phyloP scores from a whole-genome alignment of 345 rosid genomes.

The Firmiana major region DNA sequence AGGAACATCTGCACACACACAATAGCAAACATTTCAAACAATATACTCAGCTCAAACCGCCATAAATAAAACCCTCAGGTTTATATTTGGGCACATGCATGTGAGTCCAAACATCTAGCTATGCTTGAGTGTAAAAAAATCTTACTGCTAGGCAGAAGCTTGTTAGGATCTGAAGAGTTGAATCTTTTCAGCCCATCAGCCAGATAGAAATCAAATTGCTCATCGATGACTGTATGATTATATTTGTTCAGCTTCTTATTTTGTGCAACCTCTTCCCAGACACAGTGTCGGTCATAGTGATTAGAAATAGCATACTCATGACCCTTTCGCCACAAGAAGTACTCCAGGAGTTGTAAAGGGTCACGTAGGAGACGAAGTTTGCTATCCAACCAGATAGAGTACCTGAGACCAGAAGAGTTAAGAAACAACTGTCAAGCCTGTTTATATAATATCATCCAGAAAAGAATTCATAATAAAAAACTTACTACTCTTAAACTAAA shows the following conservation, averaged over 20 bases:
- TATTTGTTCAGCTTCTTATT: slow-evolving; percentile 93
- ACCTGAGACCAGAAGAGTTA: slow-evolving; percentile 42
- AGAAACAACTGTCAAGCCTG: not conserved
- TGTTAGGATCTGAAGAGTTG: slow-evolving; percentile 69
- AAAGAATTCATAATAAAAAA: not conserved
- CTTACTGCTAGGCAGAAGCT: slow-evolving; percentile 96
- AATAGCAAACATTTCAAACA: not conserved
- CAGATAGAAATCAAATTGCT: slow-evolving; percentile 81
- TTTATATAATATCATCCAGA: not conserved
- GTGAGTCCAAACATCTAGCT: not conserved
- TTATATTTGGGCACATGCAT: slow-evolving; percentile 11
- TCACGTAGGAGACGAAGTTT: slow-evolving; percentile 87
- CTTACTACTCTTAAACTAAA: not conserved
- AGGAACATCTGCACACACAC: slow-evolving; percentile 72
- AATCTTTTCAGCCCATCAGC: slow-evolving; percentile 83
- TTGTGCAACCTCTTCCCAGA: slow-evolving; percentile 97
- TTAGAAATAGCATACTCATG: slow-evolving; percentile 89
- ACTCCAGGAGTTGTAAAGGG: slow-evolving; percentile 77
- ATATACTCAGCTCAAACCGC: not conserved
- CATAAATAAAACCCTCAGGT: not conserved
- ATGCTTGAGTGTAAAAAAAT: not conserved
- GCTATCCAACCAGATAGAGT: slow-evolving; percentile 99
- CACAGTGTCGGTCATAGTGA: slow-evolving; percentile 91
- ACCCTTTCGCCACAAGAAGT: slow-evolving; percentile 95
- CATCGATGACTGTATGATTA: slow-evolving; percentile 77